Percentiles rank a stretch among this genome's conserved stretches.
Conservation (phyloP, 306 rosid species). For the Prinsepia uniflora region DNA sequence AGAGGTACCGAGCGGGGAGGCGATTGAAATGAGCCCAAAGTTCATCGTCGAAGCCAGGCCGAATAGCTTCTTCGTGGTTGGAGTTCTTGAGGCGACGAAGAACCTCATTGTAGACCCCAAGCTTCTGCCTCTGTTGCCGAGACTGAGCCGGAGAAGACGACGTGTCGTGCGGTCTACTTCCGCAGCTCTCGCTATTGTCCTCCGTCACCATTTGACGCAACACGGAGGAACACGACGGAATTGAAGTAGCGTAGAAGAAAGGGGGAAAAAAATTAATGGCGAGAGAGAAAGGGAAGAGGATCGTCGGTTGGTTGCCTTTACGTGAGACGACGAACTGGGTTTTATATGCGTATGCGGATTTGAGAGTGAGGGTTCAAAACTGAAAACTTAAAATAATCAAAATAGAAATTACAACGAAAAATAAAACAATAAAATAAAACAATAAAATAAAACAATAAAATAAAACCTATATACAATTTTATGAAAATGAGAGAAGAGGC, state of each 20-base stretch:
- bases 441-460: background rate
- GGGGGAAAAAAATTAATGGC: background rate
- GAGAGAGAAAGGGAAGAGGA: constrained; percentile 9
- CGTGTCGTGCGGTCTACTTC: constrained; percentile 46
- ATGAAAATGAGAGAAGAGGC: background rate
- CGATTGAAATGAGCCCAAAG: constrained; percentile 96
- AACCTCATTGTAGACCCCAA: constrained; percentile 86
- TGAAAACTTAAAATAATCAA: background rate
- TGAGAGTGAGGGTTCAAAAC: constrained; percentile 1
- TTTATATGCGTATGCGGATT: constrained; percentile 25
- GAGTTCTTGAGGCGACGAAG: constrained; percentile 84
- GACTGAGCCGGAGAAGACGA: constrained; percentile 44
- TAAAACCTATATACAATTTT: background rate
- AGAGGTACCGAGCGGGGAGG: constrained; percentile 82
- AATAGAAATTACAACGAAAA: background rate
- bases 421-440: background rate
- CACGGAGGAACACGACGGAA: background rate
- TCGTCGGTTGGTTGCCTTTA: constrained; percentile 7
- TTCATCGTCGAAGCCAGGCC: constrained; percentile 73
- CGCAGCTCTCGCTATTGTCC: constrained; percentile 60
- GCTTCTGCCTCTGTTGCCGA: constrained; percentile 63
- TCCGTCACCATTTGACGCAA: constrained; percentile 50
- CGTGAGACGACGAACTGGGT: constrained; percentile 22
- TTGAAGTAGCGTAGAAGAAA: background rate
- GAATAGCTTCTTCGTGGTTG: constrained; percentile 49